Percentiles rank a stretch among this genome's conserved stretches.
These are phyloP conservation scores for Boletus rufocinnamomeus DNA, from an alignment of 768 basidiomycete species.

Conservation along the genomic window DNA sequence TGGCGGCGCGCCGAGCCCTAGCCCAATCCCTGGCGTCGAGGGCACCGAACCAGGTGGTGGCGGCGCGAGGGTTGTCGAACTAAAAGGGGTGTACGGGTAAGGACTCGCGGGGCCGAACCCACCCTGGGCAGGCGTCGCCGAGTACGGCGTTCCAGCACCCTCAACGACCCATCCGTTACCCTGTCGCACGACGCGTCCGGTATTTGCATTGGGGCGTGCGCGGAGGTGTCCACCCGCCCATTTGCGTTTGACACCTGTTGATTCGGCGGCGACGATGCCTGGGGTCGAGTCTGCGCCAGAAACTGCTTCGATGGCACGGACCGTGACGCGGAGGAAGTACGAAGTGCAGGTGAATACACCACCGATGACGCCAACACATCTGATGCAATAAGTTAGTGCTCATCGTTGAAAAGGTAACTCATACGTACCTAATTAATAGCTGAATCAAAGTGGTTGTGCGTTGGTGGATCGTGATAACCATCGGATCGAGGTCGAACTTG, in stretches of 20 bases:
- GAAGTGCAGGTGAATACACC: conserved; percentile 86
- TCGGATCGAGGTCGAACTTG: conserved; percentile 95
- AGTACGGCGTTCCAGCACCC: conserved; percentile 41
- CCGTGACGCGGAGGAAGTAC: conserved; percentile 67
- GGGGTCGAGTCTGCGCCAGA: conserved; percentile 52
- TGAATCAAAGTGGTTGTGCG: conserved; percentile 82
- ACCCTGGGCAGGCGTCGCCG: conserved; percentile 37
- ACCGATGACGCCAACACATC: conserved; percentile 90
- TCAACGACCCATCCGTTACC: conserved; percentile 65
- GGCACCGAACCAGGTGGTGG: conserved; percentile 30
- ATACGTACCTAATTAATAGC: conserved; percentile 67
- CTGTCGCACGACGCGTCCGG: conserved; percentile 51
- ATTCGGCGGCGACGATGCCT: conserved; percentile 64
- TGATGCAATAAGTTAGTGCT: conserved; percentile 13
- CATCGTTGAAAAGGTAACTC: neutral
- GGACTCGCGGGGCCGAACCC: conserved; percentile 31
- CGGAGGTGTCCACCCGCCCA: conserved; percentile 70
- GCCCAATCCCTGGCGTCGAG: conserved; percentile 31
- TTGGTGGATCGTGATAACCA: conserved; percentile 83
- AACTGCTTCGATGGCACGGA: conserved; percentile 67
- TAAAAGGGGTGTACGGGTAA: conserved; percentile 37
- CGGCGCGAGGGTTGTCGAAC: conserved; percentile 2
- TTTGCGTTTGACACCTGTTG: conserved; percentile 62
- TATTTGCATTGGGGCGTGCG: conserved; percentile 42
- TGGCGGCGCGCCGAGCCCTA: conserved; percentile 30